These are phyloP conservation scores for Penicillium angulare DNA, from an alignment of 495 filamentous ascomycete genomes.

Conservation along the genomic window DNA sequence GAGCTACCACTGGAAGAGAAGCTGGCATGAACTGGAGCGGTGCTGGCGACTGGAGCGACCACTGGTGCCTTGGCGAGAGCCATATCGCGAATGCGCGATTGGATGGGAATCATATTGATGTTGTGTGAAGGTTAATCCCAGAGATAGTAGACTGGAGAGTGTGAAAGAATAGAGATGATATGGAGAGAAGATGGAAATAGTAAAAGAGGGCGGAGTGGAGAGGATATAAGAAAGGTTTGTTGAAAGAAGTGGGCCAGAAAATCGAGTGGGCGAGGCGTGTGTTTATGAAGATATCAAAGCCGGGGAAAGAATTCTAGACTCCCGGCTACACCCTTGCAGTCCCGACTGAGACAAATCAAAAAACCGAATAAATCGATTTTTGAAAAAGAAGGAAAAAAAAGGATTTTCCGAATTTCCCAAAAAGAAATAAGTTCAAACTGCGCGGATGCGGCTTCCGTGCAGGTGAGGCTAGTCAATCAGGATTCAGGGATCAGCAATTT, in stretches of 20 bases:
- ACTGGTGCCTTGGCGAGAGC: slow-evolving; percentile 20
- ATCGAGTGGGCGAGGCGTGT: too few relatives aligned
- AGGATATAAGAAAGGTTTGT: too few relatives aligned
- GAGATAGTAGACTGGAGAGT: too few relatives aligned
- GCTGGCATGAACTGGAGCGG: slow-evolving; percentile 26
- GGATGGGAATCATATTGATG: slow-evolving; percentile 24
- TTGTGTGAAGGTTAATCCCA: neutral
- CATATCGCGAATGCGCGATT: slow-evolving; percentile 25
- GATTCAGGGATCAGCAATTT: slow-evolving; percentile 8
- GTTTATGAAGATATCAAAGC: slow-evolving; percentile 26
- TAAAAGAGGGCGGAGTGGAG: neutral
- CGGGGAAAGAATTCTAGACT: slow-evolving; percentile 34
- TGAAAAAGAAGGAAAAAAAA: slow-evolving; percentile 1
- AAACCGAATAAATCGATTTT: slow-evolving; percentile 1
- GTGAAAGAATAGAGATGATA: slow-evolving; percentile 3
- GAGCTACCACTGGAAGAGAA: slow-evolving; percentile 44
- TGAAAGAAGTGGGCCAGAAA: neutral
- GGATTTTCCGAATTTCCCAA: neutral
- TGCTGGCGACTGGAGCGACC: slow-evolving; percentile 28
- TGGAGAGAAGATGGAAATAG: neutral
- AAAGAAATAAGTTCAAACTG: slow-evolving; percentile 3
- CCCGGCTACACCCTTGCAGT: slow-evolving; percentile 32
- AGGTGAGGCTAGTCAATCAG: slow-evolving; percentile 16
- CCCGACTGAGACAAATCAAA: slow-evolving; percentile 17
- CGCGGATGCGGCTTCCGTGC: slow-evolving; percentile 22